Evolutionary conservation across 2,329 filamentous ascomycete species (phyloP).

Genomic region (Claviceps pusilla): DNA sequence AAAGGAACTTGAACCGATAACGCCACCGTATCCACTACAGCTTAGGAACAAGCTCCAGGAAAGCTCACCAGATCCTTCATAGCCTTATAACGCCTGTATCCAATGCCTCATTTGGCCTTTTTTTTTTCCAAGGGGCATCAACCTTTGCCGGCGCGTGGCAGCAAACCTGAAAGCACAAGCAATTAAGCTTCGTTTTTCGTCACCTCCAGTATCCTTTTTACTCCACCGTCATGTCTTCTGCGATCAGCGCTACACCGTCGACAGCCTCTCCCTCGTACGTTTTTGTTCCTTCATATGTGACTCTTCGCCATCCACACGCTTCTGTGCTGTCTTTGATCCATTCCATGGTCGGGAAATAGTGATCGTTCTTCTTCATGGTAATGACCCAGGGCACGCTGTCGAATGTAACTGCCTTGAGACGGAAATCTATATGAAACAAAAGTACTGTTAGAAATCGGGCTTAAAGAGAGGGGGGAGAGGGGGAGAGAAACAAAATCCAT

Average conservation of each 20-base stretch:
- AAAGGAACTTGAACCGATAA: background rate
- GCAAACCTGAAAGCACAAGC: background rate
- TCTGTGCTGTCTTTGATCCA: conserved; percentile 49
- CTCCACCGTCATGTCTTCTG: conserved; percentile 30
- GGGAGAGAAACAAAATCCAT: background rate
- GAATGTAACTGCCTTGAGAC: conserved; percentile 92
- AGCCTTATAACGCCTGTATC: conserved; percentile 19
- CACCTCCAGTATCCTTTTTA: conserved; percentile 7
- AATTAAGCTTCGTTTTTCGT: background rate
- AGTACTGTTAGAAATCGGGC: conserved; percentile 6
- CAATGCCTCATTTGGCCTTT: conserved; percentile 7
- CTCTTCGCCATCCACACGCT: conserved; percentile 45
- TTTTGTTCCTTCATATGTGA: conserved; percentile 44
- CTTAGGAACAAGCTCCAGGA: conserved; percentile 18
- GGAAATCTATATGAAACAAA: conserved; percentile 53
- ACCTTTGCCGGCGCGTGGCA: conserved; percentile 1
- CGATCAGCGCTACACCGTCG: conserved; percentile 30
- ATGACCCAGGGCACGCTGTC: conserved; percentile 99
- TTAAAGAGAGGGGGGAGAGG: background rate
- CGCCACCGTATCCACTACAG: conserved; percentile 1
- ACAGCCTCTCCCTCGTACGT: conserved; percentile 38
- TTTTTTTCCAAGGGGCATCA: conserved; percentile 5
- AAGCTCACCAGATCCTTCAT: conserved; percentile 18
- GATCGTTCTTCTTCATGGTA: conserved; percentile 99
- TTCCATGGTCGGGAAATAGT: conserved; percentile 68